Base-by-base conservation (phyloP, 2,329 filamentous ascomycete species). In the Coniochaeta ligniaria region DNA sequence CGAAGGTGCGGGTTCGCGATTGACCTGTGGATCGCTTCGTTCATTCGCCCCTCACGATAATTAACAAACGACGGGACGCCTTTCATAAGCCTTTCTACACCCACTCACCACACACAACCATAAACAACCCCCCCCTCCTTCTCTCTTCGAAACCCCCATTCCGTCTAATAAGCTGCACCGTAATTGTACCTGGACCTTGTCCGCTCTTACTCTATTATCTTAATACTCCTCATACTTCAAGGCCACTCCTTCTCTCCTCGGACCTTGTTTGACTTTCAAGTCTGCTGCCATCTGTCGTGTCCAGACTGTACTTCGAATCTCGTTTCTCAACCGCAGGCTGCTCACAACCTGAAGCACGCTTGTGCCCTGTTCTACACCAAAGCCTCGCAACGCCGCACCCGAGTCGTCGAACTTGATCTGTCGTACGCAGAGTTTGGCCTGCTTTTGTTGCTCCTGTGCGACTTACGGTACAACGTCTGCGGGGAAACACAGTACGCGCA, bases 371-470 rank as follows among this genome's bases (percentile, higher is more conserved):
- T 36, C 54, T 22, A 35, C 54, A 57, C 28, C 26, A 36, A 17
- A 38, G n/a, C 33, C 54, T 57, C n/a, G n/a, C 54, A 38, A 24
- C 54, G 35, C 54, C 54, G n/a, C 54, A 35, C 31, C 22, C 31
- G 54, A 57, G 31, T 57, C 54, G 54, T 57, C 54, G 33, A 57
- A 57, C 28, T 24, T 57, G 28, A 57, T 36, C 54, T 57, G 54
- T 26, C 22, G 54, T 36, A 57, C 54, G 14, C 31, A 38, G 31
- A 17, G 33, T 24, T 24, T 12, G 22, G 14, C n/a, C 5, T n/a
- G n/a, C n/a, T n/a, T n/a, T 22, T 20, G 33, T 57, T 31, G 26
- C 24, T 26, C 47, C 47, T 31, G 47, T 31, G 47, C 24, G 28
- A 31, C 47, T n/a, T 17, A 5, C 22, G 47, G 47, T 52, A 28